Evolutionary conservation across 2,329 filamentous ascomycete species (phyloP).

Genomic region (Myriosclerotinia curreyana): DNA sequence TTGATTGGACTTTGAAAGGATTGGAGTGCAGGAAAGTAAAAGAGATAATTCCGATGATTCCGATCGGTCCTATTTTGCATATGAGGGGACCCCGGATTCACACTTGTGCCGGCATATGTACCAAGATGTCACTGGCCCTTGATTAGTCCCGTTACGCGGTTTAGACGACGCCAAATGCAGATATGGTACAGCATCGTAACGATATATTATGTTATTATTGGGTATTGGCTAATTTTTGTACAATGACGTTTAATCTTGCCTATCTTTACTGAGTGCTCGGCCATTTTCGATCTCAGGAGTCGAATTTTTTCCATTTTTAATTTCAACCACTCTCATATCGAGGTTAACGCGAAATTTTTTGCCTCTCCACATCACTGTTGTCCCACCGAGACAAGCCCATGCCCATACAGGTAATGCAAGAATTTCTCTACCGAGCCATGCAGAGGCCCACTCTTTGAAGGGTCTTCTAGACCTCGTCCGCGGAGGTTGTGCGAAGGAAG

Average conservation of each 20-base stretch:
- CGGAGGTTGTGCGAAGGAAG: slow-evolving; percentile 70
- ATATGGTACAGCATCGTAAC: neutral
- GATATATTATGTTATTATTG: slow-evolving; percentile 2
- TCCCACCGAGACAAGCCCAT: slow-evolving; percentile 84
- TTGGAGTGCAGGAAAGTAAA: neutral
- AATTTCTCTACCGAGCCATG: slow-evolving; percentile 81
- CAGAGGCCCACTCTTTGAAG: slow-evolving; percentile 69
- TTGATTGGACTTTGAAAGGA: neutral
- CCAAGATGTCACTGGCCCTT: neutral
- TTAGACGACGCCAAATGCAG: neutral
- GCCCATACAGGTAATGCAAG: slow-evolving; percentile 87
- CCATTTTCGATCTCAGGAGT: slow-evolving; percentile 25
- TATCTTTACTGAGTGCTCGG: slow-evolving; percentile 33
- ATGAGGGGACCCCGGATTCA: slow-evolving; percentile 6
- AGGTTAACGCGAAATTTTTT: slow-evolving; percentile 75
- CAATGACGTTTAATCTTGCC: slow-evolving; percentile 30
- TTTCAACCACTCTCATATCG: slow-evolving; percentile 75
- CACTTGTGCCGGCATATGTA: slow-evolving; percentile 7
- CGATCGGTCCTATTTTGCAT: neutral
- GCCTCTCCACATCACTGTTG: slow-evolving; percentile 84
- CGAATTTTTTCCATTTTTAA: slow-evolving; percentile 24
- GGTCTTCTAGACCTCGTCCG: slow-evolving; percentile 49
- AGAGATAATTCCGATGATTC: neutral
- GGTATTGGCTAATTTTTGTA: neutral
- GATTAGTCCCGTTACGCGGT: neutral